Evolutionary conservation across 106 monocot genomes (phyloP).

Genomic region (Dioscorea zingiberensis): DNA sequence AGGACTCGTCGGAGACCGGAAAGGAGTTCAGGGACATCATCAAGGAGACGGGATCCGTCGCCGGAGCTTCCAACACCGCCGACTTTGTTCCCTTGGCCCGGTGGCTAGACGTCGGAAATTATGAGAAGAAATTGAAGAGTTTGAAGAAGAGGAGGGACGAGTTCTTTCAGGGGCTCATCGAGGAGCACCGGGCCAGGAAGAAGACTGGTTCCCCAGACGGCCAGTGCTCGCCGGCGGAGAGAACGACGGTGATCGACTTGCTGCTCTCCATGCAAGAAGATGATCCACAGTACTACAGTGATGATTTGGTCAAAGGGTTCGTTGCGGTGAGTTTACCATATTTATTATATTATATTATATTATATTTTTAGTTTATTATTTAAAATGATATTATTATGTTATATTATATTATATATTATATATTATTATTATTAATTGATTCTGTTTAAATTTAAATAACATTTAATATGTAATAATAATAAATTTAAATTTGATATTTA

Average conservation of each 20-base stretch:
- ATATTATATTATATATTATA: too few species aligned
- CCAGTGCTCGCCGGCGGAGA: not conserved
- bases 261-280: slow-evolving; percentile 2
- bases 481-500: too few species aligned
- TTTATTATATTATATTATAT: too few species aligned
- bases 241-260: not conserved
- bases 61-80: not conserved
- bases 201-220: not conserved
- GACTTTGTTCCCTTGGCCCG: not conserved
- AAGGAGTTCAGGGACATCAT: not conserved
- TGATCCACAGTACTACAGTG: not conserved
- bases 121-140: not conserved
- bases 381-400: too few species aligned
- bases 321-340: not conserved
- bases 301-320: not conserved
- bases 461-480: too few species aligned
- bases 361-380: not conserved
- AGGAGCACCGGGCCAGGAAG: not conserved
- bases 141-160: not conserved
- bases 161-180: slow-evolving; percentile 5
- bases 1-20: not conserved
- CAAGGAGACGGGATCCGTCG: not conserved
- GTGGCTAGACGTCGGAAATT: not conserved
- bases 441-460: too few species aligned
- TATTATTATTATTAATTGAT: too few species aligned